Percentiles rank a stretch among this genome's conserved stretches.
Conservation (phyloP, 139 green algal genomes). For the Tetradesmus obliquus region DNA sequence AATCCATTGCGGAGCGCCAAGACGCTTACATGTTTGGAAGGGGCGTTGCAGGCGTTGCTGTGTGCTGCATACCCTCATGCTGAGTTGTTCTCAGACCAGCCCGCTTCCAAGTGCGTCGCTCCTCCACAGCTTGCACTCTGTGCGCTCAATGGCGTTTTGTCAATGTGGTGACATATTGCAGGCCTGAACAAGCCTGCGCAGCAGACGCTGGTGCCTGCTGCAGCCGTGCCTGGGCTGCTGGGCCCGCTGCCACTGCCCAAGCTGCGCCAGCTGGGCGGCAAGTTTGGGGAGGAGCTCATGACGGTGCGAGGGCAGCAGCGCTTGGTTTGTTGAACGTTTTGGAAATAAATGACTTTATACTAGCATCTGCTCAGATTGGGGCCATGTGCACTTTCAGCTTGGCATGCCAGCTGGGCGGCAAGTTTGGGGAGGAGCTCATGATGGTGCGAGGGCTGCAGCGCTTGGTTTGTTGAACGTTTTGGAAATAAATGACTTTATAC, state of each 20-base stretch:
- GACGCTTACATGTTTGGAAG: constrained; percentile 63
- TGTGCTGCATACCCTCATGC: no score
- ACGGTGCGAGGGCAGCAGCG: neutral
- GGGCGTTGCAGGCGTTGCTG: no score
- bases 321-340: neutral
- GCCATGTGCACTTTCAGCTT: neutral
- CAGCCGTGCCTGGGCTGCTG: constrained; percentile 71
- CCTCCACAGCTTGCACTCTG: no score
- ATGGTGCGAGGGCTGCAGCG: neutral
- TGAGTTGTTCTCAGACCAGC: no score
- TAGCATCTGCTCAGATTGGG: neutral
- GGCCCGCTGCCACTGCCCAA: constrained; percentile 69
- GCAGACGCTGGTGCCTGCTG: constrained; percentile 82
- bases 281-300: constrained; percentile 76
- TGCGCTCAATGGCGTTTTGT: no score
- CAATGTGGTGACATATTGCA: constrained; percentile 1
- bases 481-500: neutral
- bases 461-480: neutral
- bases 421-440: constrained; percentile 76
- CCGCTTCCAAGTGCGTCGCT: no score
- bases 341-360: neutral
- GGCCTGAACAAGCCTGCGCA: constrained; percentile 90
- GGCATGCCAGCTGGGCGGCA: constrained; percentile 73
- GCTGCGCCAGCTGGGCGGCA: constrained; percentile 80
- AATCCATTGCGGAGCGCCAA: neutral